Evolutionary conservation across 257 asterid species (phyloP).

Genomic region (Solanum phureja): DNA sequence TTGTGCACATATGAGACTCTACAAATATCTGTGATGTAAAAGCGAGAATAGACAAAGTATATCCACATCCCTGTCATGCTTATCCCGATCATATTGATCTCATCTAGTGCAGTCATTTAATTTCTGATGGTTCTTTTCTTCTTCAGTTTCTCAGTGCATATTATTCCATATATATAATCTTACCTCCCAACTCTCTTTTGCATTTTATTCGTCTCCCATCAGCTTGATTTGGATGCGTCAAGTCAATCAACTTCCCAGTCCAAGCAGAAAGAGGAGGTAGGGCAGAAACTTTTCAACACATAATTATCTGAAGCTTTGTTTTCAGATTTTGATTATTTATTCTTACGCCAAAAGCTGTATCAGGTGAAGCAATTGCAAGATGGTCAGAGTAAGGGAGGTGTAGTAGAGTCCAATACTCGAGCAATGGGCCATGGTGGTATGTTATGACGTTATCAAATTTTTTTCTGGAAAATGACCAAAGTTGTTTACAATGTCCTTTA

Average conservation of each 20-base stretch:
- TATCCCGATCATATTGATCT: background rate
- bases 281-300: background rate
- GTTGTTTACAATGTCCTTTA: background rate
- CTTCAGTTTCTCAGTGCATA: background rate
- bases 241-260: constrained; percentile 30
- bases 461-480: background rate
- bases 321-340: background rate
- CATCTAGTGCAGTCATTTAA: background rate
- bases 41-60: background rate
- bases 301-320: background rate
- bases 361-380: constrained; percentile 36
- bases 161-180: background rate
- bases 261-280: constrained; percentile 34
- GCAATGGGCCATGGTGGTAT: constrained; percentile 14
- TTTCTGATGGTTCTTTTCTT: background rate
- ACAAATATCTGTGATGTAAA: background rate
- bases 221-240: constrained; percentile 45
- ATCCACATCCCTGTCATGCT: background rate
- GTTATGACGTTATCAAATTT: background rate
- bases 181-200: background rate
- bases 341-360: constrained; percentile 11
- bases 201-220: constrained; percentile 1
- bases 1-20: background rate
- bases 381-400: constrained; percentile 17
- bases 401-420: background rate